Base-by-base conservation (phyloP, 2,329 filamentous ascomycete genomes). In the Penicillium crustosum region DNA sequence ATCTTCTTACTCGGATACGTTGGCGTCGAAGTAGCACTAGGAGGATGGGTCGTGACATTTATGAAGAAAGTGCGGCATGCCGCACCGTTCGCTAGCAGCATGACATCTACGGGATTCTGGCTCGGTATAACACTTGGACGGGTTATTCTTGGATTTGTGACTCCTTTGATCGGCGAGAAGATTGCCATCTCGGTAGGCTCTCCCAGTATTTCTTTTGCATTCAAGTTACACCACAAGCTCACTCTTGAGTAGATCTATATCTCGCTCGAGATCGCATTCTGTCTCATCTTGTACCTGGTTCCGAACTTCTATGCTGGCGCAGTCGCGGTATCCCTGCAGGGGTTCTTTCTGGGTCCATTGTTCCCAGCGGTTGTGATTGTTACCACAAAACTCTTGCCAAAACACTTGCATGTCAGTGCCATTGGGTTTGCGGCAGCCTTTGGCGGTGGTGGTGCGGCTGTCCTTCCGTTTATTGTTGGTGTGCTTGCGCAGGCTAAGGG, bases 241-340 rank as follows among this genome's bases (percentile, higher is more conserved):
- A 55, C 33, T 1, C 2, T 29, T 15, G 4, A 35, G 12, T 43
- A 74, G 72, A 54, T 63, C 13, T 95, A 94, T 72, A 80, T 93
- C 6, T 68, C 82, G 3, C 70, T 87, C 8, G 82, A 83, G n/a
- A 83, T 91, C 49, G 84, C 67, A 0, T 79, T 91, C 27, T 82
- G 92, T 68, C 77, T 94, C 2, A 74, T 93, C 58, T 91, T 93
- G 76, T 94, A 90, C 89, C 84, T 93, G 4, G 86, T 94, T 0
- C 90, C 90, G 0, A 84, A 84, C 57, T 91, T 93, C 70, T 82
- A 89, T 57, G 87, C 89, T 25, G 89, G 88, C 0, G 86, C 89
- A 12, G 79, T 92, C 10, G 87, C 89, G 21, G 87, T 92, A 23
- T 80, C 84, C 0, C 75, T 90, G 0, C 80, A 89, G 50, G 89